phyloP scores from a whole-genome alignment of 768 basidiomycete genomes.

The Infundibulicybe gibba region DNA sequence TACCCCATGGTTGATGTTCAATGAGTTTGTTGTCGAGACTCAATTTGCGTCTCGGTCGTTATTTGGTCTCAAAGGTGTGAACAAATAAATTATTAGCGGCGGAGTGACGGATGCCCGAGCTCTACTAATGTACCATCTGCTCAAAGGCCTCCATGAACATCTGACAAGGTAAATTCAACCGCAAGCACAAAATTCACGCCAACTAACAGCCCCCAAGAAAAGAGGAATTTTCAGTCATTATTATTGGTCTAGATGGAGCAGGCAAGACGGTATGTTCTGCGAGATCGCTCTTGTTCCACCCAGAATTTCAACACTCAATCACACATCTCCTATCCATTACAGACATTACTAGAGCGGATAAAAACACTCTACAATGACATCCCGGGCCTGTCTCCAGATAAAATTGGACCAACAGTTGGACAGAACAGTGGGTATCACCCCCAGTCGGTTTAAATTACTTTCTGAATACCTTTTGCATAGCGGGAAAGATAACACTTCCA shows the following conservation, averaged over 20 bases:
- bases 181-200: neutral
- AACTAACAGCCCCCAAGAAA: constrained; percentile 42
- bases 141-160: constrained; percentile 89
- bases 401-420: constrained; percentile 95
- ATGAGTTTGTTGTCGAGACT: neutral
- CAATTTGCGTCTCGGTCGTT: neutral
- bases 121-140: constrained; percentile 81
- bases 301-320: neutral
- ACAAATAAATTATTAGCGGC: constrained; percentile 11
- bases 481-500: constrained; percentile 89
- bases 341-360: constrained; percentile 91
- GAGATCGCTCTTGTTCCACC: neutral
- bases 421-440: constrained; percentile 78
- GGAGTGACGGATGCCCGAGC: constrained; percentile 6
- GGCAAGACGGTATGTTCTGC: constrained; percentile 72
- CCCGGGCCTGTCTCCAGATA: constrained; percentile 86
- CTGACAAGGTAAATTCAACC: constrained; percentile 61
- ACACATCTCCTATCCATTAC: neutral
- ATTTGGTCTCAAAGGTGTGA: neutral
- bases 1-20: constrained; percentile 38
- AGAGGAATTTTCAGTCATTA: constrained; percentile 91
- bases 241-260: constrained; percentile 89
- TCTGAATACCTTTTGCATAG: constrained; percentile 33
- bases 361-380: constrained; percentile 88
- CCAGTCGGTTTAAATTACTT: neutral